phyloP scores from a whole-genome alignment of 2,329 filamentous ascomycete species.

The Apiospora rasikravindrae region DNA sequence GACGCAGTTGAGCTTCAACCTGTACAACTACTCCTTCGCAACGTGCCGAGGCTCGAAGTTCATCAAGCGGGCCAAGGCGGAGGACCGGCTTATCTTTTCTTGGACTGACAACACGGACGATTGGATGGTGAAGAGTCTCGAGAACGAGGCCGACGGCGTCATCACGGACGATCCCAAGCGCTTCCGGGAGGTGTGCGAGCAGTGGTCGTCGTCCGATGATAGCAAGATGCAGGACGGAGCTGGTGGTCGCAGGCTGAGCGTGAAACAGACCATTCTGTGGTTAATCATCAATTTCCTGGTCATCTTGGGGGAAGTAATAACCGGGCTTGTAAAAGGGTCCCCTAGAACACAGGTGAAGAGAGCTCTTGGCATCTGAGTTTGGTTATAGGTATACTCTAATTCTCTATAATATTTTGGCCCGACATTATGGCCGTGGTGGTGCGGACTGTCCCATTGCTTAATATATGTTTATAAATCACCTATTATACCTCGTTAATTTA shows the following conservation, averaged over 20 bases:
- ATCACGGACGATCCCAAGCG: constrained; percentile 20
- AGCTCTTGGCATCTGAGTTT: background rate
- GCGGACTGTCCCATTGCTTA: no score
- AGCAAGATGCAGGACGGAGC: background rate
- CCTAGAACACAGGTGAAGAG: background rate
- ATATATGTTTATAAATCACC: no score
- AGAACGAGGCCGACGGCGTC: constrained; percentile 19
- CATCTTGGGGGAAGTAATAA: background rate
- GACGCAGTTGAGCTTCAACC: background rate
- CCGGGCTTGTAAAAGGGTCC: background rate
- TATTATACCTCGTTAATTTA: no score
- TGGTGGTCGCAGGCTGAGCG: background rate
- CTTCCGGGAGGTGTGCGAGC: constrained; percentile 11
- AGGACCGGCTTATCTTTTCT: constrained; percentile 1
- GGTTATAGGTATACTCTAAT: no score
- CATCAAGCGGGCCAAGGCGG: background rate
- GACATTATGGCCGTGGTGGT: no score
- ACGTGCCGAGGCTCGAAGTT: background rate
- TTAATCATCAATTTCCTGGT: background rate
- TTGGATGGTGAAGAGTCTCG: constrained; percentile 19
- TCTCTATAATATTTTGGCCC: no score
- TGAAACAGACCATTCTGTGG: background rate
- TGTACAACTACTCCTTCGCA: constrained; percentile 20
- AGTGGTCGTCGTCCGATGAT: background rate
- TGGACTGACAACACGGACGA: constrained; percentile 21